Base-by-base conservation (phyloP, 2,329 filamentous ascomycete species). In the Magnaporthiopsis poae region DNA sequence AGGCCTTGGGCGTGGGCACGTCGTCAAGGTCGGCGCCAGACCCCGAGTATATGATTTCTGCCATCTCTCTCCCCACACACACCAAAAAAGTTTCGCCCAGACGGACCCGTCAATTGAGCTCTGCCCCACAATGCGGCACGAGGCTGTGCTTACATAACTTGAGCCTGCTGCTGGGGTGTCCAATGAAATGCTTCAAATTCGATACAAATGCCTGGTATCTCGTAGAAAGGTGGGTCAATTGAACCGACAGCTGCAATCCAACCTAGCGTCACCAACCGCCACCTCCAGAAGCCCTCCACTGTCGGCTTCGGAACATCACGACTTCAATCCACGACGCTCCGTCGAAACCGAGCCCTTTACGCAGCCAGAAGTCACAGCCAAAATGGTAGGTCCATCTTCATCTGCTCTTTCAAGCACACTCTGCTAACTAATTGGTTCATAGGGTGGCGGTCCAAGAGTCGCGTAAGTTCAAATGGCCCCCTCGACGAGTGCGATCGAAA, bases 361-460 rank as follows among this genome's bases (percentile, higher is more conserved):
- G 7, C 18, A 56, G 46, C 46, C 21, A 21, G 46, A 56, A 56
- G n/a, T 21, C 8, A 35, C 67, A 72, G 76, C 78, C 79, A 86
- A 82, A 75, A 88, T 88, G 86, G 86, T 87, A 76, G 74, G 81
- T 33, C 27, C 1, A 0, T 15, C 2, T 1, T 18, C 27, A 5
- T 1, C 8, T 39, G 65, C 52, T 39, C 21, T 21, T 35, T n/a
- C 52, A 7, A 36, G 8, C 29, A 27, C 52, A 31, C 11, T 29
- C 66, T 68, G 71, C 82, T 86, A 77, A 86, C 77, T 70, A 65
- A 67, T 69, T 27, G 35, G 5, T 64, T 68, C 66, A 31, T 70
- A 88, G 89, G 90, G 90, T 82, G 90, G 90, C 81, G 92, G 92
- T 82, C 88, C 86, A 76, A 80, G 79, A 78, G 77, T 86, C 74